Conservation (phyloP, 148 eudicot genomes). For the Spergularia bocconei region DNA sequence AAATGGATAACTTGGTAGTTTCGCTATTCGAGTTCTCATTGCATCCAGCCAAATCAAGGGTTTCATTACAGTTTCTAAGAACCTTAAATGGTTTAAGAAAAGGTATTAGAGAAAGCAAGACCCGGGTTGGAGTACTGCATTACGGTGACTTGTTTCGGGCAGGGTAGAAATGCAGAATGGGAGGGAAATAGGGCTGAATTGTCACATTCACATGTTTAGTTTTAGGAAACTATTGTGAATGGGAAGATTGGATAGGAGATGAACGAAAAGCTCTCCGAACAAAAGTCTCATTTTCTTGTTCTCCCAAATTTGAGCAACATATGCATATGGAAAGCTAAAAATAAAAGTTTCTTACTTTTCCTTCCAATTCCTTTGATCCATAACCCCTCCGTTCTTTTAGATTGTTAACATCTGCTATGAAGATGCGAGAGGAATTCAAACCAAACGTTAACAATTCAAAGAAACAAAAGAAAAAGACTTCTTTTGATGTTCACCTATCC, state of each 20-base stretch:
- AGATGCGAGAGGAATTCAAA: too few species aligned
- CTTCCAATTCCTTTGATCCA: background rate
- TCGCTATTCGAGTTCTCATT: background rate
- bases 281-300: background rate
- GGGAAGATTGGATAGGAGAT: background rate
- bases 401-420: too few species aligned
- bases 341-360: background rate
- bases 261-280: background rate
- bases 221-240: background rate
- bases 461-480: background rate
- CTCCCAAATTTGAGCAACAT: background rate
- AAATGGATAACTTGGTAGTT: background rate
- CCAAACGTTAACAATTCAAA: too few species aligned
- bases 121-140: background rate
- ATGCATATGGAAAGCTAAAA: background rate
- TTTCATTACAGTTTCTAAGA: background rate
- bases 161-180: background rate
- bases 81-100: background rate
- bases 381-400: background rate
- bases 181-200: background rate
- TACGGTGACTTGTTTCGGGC: background rate
- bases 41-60: background rate
- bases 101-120: background rate
- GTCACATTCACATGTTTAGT: background rate
- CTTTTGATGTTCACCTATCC: background rate